phyloP scores from a whole-genome alignment of 495 filamentous ascomycete genomes.

The Penicillium canescens region DNA sequence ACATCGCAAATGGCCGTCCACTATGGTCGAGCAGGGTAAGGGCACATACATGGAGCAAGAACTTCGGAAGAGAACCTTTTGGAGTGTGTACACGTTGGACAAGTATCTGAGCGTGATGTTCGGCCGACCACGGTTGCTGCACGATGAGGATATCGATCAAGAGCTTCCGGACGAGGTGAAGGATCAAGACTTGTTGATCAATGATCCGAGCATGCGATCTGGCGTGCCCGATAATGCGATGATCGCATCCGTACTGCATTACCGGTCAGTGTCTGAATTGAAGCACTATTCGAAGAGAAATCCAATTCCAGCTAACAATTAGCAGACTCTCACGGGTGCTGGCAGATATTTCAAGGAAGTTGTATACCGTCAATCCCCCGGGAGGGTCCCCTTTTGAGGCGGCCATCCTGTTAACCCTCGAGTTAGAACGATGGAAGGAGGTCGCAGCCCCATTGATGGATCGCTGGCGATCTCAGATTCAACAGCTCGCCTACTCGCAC shows the following conservation, averaged over 20 bases:
- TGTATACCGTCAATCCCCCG: not conserved
- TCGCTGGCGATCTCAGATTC: not conserved
- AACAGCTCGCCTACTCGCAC: not conserved
- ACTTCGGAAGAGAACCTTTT: constrained; percentile 5
- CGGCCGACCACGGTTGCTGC: constrained; percentile 11
- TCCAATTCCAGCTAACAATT: not conserved
- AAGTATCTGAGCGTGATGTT: constrained; percentile 21
- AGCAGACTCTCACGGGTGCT: not conserved
- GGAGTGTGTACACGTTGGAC: constrained; percentile 1
- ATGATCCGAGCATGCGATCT: not conserved
- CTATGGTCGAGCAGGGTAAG: not conserved
- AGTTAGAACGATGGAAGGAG: constrained; percentile 2
- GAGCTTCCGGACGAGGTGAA: not conserved
- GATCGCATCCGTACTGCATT: not conserved
- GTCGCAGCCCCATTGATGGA: not conserved
- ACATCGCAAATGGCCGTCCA: constrained; percentile 1
- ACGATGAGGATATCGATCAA: constrained; percentile 3
- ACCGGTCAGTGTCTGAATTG: not conserved
- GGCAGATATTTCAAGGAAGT: not conserved
- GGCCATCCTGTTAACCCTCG: not conserved
- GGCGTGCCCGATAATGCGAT: not conserved
- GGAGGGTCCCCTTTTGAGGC: not conserved
- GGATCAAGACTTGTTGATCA: constrained; percentile 2
- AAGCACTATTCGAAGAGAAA: not conserved
- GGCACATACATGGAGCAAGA: constrained; percentile 11